Evolutionary conservation across 176 grass and related monocot species (phyloP), one percentile per base, ranked within the genome.

Genomic region (Musa acuminata): DNA sequence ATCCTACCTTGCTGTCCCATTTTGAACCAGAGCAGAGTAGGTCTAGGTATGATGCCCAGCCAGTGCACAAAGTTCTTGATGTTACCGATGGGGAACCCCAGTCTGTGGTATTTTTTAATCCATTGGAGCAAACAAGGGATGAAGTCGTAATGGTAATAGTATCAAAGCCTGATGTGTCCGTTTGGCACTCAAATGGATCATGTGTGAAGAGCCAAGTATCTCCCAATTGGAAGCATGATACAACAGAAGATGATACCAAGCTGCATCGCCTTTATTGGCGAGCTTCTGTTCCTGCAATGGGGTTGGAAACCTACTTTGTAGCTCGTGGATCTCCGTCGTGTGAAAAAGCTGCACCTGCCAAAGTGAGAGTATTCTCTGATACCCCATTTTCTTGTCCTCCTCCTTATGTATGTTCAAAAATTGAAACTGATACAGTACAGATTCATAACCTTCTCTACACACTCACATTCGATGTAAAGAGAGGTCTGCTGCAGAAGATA

Each of bases 191-290:
- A 24, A 91, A 85, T 75, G 86, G 88, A 43, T 91, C 95, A n/a
- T 98, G 95, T 77, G 82, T 98, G 84, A 80, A 75, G 82, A 90
- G 90, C 77, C 95, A 98, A 85, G 77, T 98, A 85, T 93, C 86
- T 55, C 95, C 95, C 1, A 84, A 93, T 75, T 98, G 95, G 90
- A 78, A 89, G 78, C 83, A 89, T 82, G 88, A 78, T 49, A 85
- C 69, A 2, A 64, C 69, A 4, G 78, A 88, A 69, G 55, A 83
- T 78, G 91, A 62, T 22, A 87, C 87, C 62, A 80, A 83, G 16
- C 72, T n/a, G 16, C 95, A 98, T 78, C 88, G 95, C 67, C 90
- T 98, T 86, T 93, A 89, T 80, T 98, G 95, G 95, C 88, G 86
- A 85, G 86, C 88, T 64, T 98, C 90, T 79, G 82, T 98, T 75